phyloP scores from a whole-genome alignment of 2,329 filamentous ascomycete species.

The Hypoxylon sp. region DNA sequence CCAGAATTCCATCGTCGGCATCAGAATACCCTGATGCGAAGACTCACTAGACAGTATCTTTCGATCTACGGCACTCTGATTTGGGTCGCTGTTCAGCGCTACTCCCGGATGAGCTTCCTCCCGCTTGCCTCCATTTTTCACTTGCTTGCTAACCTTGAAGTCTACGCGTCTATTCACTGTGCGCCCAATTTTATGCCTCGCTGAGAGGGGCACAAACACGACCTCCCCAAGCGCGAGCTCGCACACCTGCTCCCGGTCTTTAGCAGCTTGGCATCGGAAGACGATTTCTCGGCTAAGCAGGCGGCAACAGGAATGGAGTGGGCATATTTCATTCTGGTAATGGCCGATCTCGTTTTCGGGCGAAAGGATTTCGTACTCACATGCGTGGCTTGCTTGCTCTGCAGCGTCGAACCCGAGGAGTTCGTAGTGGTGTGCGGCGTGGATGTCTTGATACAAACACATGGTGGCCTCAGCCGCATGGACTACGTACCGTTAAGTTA shows the following conservation, averaged over 20 bases:
- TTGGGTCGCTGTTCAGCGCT: not conserved
- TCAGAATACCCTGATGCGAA: not conserved
- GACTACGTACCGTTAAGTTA: not conserved
- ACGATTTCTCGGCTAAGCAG: constrained; percentile 21
- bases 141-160: not conserved
- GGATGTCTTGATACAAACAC: constrained; percentile 37
- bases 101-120: not conserved
- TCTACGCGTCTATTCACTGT: not conserved
- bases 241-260: not conserved
- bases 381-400: constrained; percentile 21
- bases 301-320: constrained; percentile 31
- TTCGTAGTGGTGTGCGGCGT: constrained; percentile 26
- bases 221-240: constrained; percentile 14
- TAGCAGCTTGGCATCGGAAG: not conserved
- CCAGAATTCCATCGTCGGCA: constrained; percentile 25
- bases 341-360: not conserved
- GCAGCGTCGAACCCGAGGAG: constrained; percentile 21
- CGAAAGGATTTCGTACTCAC: not conserved
- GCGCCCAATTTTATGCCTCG: not conserved
- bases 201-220: constrained; percentile 24
- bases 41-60: no score
- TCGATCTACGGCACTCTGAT: not conserved
- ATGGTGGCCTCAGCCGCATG: constrained; percentile 6
- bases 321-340: constrained; percentile 13
- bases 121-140: no score